These are phyloP conservation scores for Bryum argenteum DNA, from an alignment of 225 moss, liverwort and hornwort species.

Conservation along the genomic window DNA sequence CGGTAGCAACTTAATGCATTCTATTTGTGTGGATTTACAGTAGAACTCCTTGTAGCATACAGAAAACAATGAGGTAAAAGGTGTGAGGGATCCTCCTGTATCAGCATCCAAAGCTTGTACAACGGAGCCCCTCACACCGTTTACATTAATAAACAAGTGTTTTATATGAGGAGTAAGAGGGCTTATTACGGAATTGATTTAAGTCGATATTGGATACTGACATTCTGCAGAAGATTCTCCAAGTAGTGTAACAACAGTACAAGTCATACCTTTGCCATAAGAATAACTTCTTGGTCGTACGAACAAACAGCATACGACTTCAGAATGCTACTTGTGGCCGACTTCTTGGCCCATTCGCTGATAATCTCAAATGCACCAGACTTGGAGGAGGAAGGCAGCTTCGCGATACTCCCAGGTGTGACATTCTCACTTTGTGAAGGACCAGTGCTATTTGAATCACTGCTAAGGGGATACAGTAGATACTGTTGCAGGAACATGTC, in stretches of 20 bases:
- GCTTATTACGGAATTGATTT: neutral
- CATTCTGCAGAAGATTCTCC: conserved; percentile 8
- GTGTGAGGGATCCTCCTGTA: too few relatives aligned
- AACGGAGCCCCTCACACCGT: too few relatives aligned
- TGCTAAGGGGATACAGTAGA: conserved; percentile 59
- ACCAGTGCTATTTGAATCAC: conserved; percentile 32
- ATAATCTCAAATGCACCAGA: conserved; percentile 78
- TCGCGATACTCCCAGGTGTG: conserved; percentile 31
- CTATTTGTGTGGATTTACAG: too few relatives aligned
- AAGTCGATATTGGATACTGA: neutral
- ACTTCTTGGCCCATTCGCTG: conserved; percentile 65
- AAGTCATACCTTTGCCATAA: conserved; percentile 71
- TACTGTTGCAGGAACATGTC: conserved; percentile 88
- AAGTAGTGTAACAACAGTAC: conserved; percentile 3
- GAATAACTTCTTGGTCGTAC: conserved; percentile 64
- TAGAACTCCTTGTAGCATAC: too few relatives aligned
- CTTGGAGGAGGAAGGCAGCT: conserved; percentile 43
- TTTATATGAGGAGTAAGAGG: too few relatives aligned
- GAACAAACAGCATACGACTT: conserved; percentile 71
- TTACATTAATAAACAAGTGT: too few relatives aligned
- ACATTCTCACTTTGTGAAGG: conserved; percentile 33
- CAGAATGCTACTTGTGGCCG: conserved; percentile 63
- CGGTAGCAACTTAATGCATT: conserved; percentile 20
- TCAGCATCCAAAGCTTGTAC: too few relatives aligned
- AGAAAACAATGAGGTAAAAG: too few relatives aligned